Evolutionary conservation across 2,329 filamentous ascomycete genomes (phyloP), one percentile per base, ranked within the genome.

Genomic region (Alternaria rosae): DNA sequence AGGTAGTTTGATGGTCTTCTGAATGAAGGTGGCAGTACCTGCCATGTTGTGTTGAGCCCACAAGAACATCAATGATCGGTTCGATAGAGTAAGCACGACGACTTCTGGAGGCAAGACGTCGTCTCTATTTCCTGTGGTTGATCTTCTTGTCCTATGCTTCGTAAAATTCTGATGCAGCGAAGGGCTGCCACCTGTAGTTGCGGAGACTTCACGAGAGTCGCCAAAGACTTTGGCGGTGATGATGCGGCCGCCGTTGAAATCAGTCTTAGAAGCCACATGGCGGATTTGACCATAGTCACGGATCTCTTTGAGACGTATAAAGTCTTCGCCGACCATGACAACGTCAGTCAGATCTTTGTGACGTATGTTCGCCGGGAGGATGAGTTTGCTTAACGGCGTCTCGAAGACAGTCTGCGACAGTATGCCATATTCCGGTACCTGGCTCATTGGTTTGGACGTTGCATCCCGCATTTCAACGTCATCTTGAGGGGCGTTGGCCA

Each of bases 301-400:
- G 3, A 95, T 86, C 76, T 97, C 91, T 70, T 89, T 91, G 66
- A 98, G 88, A 68, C 94, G 90, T 45, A 99, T 86, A 70, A 88
- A 92, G 65, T 91, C 87, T 68, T 97, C 91, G 56, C 93, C 92
- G 59, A 99, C 86, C 70, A 97, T 93, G 38, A 94, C 90, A 66
- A 97, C 88, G 81, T 98, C 94, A 69, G 95, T 93, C 62, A 89
- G 84, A 44, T 85, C 79, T 54, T 85, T 83, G 57, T 89, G 89
- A 60, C 94, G 87, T 61, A 98, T 83, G 62, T 90, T 88, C n/a
- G 90, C 92, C 12, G 93, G 92, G 13, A 97, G 82, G 44, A 97
- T 90, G 83, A 87, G 91, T 73, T 90, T 90, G 58, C 91, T 86
- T 35, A 91, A 83, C 2, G 94, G 91, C 65, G 92, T 96, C 55